A percentile compares a stretch with the other conserved stretches of the same genome.
phyloP scores from a whole-genome alignment of 805 yeast species.

The Torulaspora gathmanii region DNA sequence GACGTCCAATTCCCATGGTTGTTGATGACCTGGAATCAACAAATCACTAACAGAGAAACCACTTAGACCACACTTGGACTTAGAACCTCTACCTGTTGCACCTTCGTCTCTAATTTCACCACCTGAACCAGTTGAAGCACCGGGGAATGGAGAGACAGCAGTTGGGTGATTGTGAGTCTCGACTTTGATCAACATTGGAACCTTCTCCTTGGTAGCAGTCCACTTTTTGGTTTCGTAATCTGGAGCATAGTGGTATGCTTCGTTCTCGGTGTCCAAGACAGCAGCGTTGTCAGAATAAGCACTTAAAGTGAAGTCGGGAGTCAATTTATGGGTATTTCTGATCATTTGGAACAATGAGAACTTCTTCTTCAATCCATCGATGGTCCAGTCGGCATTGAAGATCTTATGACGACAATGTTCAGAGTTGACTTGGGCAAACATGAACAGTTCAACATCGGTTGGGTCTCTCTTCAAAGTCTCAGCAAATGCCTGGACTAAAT shows the following conservation, averaged over 20 bases:
- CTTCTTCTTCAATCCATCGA: constrained; percentile 74
- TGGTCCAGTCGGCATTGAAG: constrained; percentile 97
- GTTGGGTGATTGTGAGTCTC: constrained; percentile 99
- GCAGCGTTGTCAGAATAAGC: constrained; percentile 99
- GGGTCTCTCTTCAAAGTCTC: constrained; percentile 78
- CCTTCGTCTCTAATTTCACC: constrained; percentile 99
- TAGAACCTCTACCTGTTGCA: constrained; percentile 98
- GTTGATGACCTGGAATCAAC: constrained; percentile 74
- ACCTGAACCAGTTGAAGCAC: constrained; percentile 99
- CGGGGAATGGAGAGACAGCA: constrained; percentile 98
- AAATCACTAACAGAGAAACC: constrained; percentile 92
- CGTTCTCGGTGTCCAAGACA: constrained; percentile 54
- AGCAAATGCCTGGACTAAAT: constrained; percentile 77
- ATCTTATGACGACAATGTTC: constrained; percentile 99
- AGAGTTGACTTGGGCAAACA: constrained; percentile 99
- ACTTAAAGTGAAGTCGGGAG: constrained; percentile 77
- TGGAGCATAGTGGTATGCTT: constrained; percentile 75
- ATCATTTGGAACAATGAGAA: constrained; percentile 87
- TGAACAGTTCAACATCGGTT: constrained; percentile 94
- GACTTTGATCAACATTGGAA: constrained; percentile 88
- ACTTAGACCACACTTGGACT: constrained; percentile 90
- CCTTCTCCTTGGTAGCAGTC: constrained; percentile 68
- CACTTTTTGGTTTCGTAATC: constrained; percentile 67
- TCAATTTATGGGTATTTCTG: constrained; percentile 80
- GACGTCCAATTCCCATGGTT: constrained; percentile 92